Evolutionary conservation across 345 rosid genomes (phyloP), one percentile per base, ranked within the genome.

Genomic region (Arabidopsis arenosa): DNA sequence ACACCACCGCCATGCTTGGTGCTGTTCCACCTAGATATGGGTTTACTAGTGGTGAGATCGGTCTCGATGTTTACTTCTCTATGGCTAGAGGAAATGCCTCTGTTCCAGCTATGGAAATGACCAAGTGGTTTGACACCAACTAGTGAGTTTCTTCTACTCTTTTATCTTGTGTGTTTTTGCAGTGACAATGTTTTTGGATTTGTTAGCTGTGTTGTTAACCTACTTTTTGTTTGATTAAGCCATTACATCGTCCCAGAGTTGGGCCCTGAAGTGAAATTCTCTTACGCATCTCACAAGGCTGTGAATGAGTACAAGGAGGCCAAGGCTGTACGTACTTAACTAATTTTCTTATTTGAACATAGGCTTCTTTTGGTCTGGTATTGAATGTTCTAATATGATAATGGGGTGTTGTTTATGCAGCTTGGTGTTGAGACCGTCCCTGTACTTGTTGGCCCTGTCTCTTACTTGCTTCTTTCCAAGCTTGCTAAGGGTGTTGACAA

Each of bases 71-170:
- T 48, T 94, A 83, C 87, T 94, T 94, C 83, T 94, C 98, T 58
- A 92, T 94, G 97, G 98, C 97, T 66, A 90, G 98, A 85, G 98
- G 98, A 55, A 94, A 94, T 63, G 98, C 98, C 79, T 74, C 93
- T 53, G 96, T 89, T 4, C 97, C 98, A 1, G 98, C 98, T 43
- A 94, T 94, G 98, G 98, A 94, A 79, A 94, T 94, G 98, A 94
- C 97, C 83, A 94, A 94, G 93, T 94, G 98, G 98, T 92, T 94
- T 66, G 98, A 94, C 86, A 94, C 98, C 85, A 94, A 94, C 92
- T 94, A 94, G 98, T 94, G 81, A 88, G 98, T 94, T 62, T 65
- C 28, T 3, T 7, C 45, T 55, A n/a, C 70, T 43, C 65, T 35
- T 63, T 12, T 47, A 2, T 43, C 58, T 53, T 44, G 0, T 36